phyloP scores from a whole-genome alignment of 768 basidiomycete genomes.

The Dacryopinax primogenitus region DNA sequence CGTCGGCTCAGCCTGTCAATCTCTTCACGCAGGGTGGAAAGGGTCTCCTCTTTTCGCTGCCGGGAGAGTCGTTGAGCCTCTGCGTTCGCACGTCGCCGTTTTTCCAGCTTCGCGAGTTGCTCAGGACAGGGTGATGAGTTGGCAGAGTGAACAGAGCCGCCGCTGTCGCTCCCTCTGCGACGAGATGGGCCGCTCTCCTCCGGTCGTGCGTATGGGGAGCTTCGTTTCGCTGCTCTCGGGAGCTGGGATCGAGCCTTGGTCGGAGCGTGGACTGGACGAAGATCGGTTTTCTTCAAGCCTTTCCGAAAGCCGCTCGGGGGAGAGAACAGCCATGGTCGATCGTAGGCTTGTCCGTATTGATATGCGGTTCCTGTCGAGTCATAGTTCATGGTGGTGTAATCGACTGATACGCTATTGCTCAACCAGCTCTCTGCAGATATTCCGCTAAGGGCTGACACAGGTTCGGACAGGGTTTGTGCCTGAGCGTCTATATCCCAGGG shows the following conservation, averaged over 20 bases:
- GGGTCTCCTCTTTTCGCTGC: not conserved
- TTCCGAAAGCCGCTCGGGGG: conserved; percentile 6
- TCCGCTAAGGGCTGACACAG: not conserved
- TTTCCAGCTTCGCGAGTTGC: not conserved
- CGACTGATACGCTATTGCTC: not conserved
- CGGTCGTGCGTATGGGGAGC: not conserved
- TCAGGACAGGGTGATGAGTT: not conserved
- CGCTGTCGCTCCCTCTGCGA: not conserved
- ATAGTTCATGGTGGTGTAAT: not conserved
- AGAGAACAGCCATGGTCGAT: conserved; percentile 2
- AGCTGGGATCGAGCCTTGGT: not conserved
- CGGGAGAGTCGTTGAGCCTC: not conserved
- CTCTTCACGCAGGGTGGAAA: not conserved
- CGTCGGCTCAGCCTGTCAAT: not conserved
- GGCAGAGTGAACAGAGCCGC: not conserved
- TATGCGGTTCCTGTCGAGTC: not conserved
- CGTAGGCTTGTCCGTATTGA: not conserved
- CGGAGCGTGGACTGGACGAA: not conserved
- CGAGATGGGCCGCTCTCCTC: not conserved
- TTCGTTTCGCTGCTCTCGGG: not conserved
- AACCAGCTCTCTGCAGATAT: not conserved
- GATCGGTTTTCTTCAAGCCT: conserved; percentile 4
- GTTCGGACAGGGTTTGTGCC: not conserved
- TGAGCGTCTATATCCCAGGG: conserved; percentile 1
- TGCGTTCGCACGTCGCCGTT: not conserved